A percentile compares a stretch with the other conserved stretches of the same genome.
phyloP scores from a whole-genome alignment of 2,329 filamentous ascomycete species.

The Ambrosiella beaveri region DNA sequence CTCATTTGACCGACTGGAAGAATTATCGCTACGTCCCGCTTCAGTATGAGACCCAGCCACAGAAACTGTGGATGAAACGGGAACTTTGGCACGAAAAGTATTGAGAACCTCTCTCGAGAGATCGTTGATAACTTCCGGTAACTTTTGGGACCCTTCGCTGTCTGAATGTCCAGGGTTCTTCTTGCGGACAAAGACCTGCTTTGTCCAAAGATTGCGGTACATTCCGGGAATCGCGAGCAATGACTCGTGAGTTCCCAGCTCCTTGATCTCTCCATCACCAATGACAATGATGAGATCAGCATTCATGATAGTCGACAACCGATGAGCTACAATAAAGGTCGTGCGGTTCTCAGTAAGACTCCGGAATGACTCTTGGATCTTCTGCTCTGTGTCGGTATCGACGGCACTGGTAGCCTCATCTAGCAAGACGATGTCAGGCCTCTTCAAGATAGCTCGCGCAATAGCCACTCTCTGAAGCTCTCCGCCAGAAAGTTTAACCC shows the following conservation, averaged over 20 bases:
- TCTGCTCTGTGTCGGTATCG: constrained; percentile 50
- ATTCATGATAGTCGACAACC: constrained; percentile 54
- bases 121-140: constrained; percentile 21
- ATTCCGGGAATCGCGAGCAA: constrained; percentile 40
- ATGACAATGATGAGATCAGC: constrained; percentile 52
- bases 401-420: constrained; percentile 69
- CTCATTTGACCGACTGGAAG: too few relatives aligned
- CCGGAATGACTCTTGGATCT: constrained; percentile 45
- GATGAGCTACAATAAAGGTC: constrained; percentile 51
- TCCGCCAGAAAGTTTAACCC: constrained; percentile 46
- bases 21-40: not conserved
- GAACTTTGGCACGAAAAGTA: constrained; percentile 19
- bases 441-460: constrained; percentile 54
- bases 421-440: constrained; percentile 57
- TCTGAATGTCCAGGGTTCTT: constrained; percentile 21
- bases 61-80: not conserved
- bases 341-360: constrained; percentile 43
- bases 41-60: not conserved
- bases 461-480: constrained; percentile 51
- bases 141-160: constrained; percentile 15
- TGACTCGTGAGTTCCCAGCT: constrained; percentile 43
- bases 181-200: constrained; percentile 38
- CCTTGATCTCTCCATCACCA: constrained; percentile 42
- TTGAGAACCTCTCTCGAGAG: constrained; percentile 22
- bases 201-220: constrained; percentile 49